These are phyloP conservation scores for Podospora tetraspora DNA, from an alignment of 495 filamentous ascomycete species.

Conservation along the genomic window DNA sequence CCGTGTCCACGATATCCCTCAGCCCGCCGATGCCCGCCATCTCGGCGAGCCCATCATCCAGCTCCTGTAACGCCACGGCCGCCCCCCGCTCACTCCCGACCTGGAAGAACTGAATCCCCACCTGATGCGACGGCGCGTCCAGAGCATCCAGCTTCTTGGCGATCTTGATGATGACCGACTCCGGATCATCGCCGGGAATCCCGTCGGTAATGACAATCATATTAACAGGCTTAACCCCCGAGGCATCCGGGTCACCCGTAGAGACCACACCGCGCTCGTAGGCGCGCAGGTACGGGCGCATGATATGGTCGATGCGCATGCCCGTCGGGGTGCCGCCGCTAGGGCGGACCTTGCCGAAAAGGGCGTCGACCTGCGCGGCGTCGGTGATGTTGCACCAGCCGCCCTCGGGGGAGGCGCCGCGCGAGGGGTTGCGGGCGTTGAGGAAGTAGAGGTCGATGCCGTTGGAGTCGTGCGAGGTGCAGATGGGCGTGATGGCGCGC, in stretches of 20 bases:
- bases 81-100: conserved; percentile 72
- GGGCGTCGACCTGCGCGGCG: conserved; percentile 13
- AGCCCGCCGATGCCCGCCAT: conserved; percentile 48
- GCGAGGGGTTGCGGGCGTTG: conserved; percentile 47
- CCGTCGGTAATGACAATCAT: conserved; percentile 95
- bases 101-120: conserved; percentile 97
- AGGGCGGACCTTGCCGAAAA: conserved; percentile 49
- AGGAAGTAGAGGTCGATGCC: conserved; percentile 96
- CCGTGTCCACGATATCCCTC: conserved; percentile 92
- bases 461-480: conserved; percentile 73
- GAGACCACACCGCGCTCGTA: conserved; percentile 33
- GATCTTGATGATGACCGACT: conserved; percentile 59
- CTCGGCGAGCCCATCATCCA: conserved; percentile 71
- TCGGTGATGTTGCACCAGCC: conserved; percentile 23
- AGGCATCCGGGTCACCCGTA: conserved; percentile 38
- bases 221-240: conserved; percentile 73
- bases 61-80: conserved; percentile 55
- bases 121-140: conserved; percentile 73
- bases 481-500: conserved; percentile 74
- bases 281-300: conserved; percentile 59
- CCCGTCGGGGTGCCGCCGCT: conserved; percentile 71
- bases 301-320: conserved; percentile 62
- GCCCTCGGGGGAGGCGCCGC: conserved; percentile 10
- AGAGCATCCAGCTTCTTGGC: conserved; percentile 68
- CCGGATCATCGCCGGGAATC: conserved; percentile 66